These are phyloP conservation scores for Stramenopiles sp. DNA, from an alignment of 352 stramenopile species.

Conservation along the genomic window DNA sequence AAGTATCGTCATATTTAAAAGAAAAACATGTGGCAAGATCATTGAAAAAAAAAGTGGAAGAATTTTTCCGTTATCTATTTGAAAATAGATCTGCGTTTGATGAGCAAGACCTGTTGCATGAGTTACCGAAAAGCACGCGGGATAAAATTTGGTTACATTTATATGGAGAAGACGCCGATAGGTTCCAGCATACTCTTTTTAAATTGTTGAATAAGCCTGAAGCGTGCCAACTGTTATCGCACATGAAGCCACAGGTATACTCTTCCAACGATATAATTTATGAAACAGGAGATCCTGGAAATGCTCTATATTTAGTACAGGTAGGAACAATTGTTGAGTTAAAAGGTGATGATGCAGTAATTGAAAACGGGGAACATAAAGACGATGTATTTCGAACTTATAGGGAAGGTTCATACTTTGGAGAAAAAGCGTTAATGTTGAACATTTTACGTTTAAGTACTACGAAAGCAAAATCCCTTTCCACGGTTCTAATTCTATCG, in stretches of 20 bases:
- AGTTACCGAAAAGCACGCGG: slow-evolving; percentile 40
- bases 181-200: neutral
- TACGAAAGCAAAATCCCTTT: neutral
- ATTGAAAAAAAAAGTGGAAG: slow-evolving; percentile 32
- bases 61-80: slow-evolving; percentile 59
- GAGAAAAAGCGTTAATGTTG: neutral
- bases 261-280: neutral
- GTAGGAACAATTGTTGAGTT: neutral
- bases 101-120: slow-evolving; percentile 36
- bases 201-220: neutral
- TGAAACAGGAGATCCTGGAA: neutral
- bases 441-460: neutral
- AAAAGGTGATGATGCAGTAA: neutral
- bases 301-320: neutral
- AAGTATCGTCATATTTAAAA: slow-evolving; percentile 32
- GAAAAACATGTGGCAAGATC: slow-evolving; percentile 26
- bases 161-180: neutral
- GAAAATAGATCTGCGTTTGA: slow-evolving; percentile 55
- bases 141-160: slow-evolving; percentile 20
- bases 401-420: neutral
- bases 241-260: neutral
- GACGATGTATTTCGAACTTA: neutral
- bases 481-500: neutral
- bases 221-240: neutral
- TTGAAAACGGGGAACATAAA: too few species aligned